phyloP scores from a whole-genome alignment of 2,329 filamentous ascomycete species.

The Aspergillus felis region DNA sequence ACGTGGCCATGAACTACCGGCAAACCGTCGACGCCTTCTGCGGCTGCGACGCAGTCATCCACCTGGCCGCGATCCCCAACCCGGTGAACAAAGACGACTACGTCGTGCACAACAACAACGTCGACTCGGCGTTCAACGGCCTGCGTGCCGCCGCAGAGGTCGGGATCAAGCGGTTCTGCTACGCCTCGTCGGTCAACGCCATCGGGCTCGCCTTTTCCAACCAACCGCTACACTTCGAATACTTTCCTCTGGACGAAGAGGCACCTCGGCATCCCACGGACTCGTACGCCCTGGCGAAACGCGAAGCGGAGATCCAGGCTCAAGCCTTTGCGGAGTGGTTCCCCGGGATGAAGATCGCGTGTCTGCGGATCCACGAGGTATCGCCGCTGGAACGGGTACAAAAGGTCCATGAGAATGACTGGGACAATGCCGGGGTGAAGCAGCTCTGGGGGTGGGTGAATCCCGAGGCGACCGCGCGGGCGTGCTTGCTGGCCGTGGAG shows the following conservation, averaged over 20 bases:
- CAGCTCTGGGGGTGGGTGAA: constrained; percentile 38
- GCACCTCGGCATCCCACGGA: constrained; percentile 31
- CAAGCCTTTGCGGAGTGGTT: constrained; percentile 34
- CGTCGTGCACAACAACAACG: constrained; percentile 36
- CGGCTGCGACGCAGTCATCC: constrained; percentile 37
- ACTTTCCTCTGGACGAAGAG: constrained; percentile 38
- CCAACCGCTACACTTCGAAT: constrained; percentile 32
- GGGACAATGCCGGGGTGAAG: constrained; percentile 31
- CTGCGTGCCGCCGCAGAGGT: constrained; percentile 34
- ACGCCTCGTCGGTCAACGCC: constrained; percentile 37
- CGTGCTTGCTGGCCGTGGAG: constrained; percentile 33
- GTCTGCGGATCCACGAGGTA: constrained; percentile 38
- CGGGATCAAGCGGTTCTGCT: constrained; percentile 34
- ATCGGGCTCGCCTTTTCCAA: constrained; percentile 37
- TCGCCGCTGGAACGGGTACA: constrained; percentile 25
- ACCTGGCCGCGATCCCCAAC: constrained; percentile 37
- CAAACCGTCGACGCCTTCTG: constrained; percentile 28
- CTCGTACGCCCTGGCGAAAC: constrained; percentile 35
- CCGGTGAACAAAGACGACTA: constrained; percentile 30
- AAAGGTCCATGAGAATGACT: constrained; percentile 30
- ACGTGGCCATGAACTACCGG: constrained; percentile 31
- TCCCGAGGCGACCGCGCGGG: constrained; percentile 32
- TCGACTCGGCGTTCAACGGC: constrained; percentile 38
- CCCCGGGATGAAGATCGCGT: constrained; percentile 36
- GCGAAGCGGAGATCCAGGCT: constrained; percentile 34